Conservation (phyloP, 176 grass and related monocot genomes). For the Ananas comosus region DNA sequence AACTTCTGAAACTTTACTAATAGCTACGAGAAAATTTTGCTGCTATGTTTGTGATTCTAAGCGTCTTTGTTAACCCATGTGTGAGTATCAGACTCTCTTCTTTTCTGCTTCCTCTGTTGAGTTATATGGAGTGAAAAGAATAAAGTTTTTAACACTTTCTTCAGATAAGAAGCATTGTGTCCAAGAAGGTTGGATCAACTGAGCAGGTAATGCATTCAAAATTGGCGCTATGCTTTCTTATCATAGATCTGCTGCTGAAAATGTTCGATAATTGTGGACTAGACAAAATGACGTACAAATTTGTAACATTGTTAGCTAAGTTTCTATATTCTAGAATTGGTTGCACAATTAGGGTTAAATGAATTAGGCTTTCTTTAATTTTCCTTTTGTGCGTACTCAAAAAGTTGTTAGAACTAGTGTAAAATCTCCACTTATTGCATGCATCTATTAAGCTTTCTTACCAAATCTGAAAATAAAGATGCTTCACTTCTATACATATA, state of each 20-base stretch:
- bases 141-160: constrained; percentile 7
- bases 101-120: constrained; percentile 5
- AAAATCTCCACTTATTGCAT: neutral
- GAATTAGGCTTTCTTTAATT: too few species aligned
- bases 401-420: too few species aligned
- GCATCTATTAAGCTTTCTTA: neutral
- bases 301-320: neutral
- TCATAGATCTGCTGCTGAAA: neutral
- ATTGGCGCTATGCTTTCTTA: neutral
- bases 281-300: neutral
- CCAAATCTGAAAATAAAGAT: neutral
- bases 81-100: constrained; percentile 32
- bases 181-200: constrained; percentile 52
- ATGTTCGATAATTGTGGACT: neutral
- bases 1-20: too few species aligned
- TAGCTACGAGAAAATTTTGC: too few species aligned
- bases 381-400: too few species aligned
- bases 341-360: too few species aligned
- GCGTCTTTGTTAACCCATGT: constrained; percentile 60
- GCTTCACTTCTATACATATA: neutral
- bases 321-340: too few species aligned
- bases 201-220: constrained; percentile 61
- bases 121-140: constrained; percentile 1
- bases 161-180: constrained; percentile 76
- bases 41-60: constrained; percentile 49